Evolutionary conservation across 305 asterid species (phyloP), one percentile per base, ranked within the genome.

Genomic region (Coffea humblotiana): DNA sequence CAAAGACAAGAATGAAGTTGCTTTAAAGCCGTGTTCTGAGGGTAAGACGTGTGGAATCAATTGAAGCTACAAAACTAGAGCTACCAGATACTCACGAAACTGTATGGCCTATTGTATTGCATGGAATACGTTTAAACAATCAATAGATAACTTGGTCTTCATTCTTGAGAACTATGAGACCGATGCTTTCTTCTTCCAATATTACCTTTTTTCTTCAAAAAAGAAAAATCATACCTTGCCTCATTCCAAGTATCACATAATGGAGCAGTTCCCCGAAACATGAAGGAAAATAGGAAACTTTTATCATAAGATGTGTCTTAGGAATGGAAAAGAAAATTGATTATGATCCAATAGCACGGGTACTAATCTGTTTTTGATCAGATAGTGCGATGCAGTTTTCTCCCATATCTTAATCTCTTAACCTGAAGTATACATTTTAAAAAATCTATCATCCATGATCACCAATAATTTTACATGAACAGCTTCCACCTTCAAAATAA

Each of bases 401-500:
- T 60, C 66, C 66, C 1, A 60, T 0, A 60, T 21, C 65, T 21
- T 6, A 54, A 16, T 54, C n/a, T 54, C 61, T 6, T 54, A 0
- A 9, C 3, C 14, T 63, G 35, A 13, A 63, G 68, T 10, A 63
- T 11, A 25, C 18, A 25, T 35, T 13, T 48, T 27, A 67, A 67
- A 13, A 32, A 4, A 32, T 14, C 21, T 3, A 4, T 23, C 13
- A 2, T 48, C 27, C 14, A 9, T 8, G 67, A 80, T 88, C 91
- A 93, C 96, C 96, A 93, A 84, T 91, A 94, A 82, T 92, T 60
- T 84, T 78, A 80, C 97, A 94, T 0, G 96, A 94, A 86, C 98
- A 94, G 58, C 72, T 83, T 32, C 98, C 96, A 25, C 83, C 85
- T 82, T 92, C 88, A 27, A 92, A 94, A 80, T 87, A 80, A 87